These are phyloP conservation scores for Gomphus bonarii DNA, from an alignment of 1,284 basidiomycete genomes.

Conservation along the genomic window DNA sequence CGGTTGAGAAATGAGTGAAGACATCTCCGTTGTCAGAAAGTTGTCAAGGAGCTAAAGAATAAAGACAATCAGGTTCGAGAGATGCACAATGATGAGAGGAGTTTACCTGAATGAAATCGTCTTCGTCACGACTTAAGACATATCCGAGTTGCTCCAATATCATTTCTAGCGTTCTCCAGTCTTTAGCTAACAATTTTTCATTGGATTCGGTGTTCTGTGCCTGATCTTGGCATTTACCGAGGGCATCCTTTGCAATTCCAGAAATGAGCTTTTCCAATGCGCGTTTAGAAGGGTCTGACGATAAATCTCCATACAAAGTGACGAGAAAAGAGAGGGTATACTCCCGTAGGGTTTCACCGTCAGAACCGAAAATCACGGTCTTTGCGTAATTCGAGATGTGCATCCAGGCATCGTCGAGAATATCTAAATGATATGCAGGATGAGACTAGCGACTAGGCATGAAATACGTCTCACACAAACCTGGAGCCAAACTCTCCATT, in stretches of 20 bases:
- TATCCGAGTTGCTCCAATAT: slow-evolving; percentile 33
- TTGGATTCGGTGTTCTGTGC: neutral
- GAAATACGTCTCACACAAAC: slow-evolving; percentile 22
- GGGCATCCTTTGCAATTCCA: neutral
- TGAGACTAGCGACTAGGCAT: neutral
- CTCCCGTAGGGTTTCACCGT: neutral
- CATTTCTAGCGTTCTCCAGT: neutral
- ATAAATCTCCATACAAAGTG: neutral
- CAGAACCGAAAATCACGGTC: neutral
- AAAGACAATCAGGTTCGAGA: neutral
- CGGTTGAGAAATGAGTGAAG: slow-evolving; percentile 16
- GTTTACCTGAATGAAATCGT: slow-evolving; percentile 29
- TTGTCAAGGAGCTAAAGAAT: slow-evolving; percentile 34
- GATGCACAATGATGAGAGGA: neutral
- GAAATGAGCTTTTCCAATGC: neutral
- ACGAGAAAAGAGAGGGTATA: slow-evolving; percentile 1
- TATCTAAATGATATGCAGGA: neutral
- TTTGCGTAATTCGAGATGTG: neutral
- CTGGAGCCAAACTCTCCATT: slow-evolving; percentile 31
- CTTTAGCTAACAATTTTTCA: neutral
- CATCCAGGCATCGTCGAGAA: neutral
- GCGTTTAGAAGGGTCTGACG: neutral
- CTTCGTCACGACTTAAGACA: slow-evolving; percentile 29
- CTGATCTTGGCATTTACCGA: neutral
- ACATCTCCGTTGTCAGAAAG: slow-evolving; percentile 21